Conservation (phyloP, 2,329 filamentous ascomycete genomes). For the Microsporum canis region DNA sequence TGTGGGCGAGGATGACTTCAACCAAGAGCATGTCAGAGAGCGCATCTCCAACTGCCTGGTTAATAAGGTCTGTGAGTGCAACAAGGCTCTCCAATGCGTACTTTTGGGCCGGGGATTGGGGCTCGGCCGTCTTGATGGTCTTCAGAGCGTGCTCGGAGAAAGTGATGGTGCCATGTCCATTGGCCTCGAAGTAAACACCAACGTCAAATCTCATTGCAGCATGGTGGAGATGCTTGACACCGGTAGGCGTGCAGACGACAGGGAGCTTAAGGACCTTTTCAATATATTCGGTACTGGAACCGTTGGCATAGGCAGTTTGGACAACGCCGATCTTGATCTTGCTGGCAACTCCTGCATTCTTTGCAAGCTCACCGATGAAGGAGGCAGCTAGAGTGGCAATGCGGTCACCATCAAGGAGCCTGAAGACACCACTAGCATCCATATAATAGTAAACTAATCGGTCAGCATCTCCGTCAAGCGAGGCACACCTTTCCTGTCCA, state of each 20-base stretch:
- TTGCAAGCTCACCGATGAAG: constrained; percentile 82
- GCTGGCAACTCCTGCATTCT: constrained; percentile 63
- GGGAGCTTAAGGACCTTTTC: constrained; percentile 77
- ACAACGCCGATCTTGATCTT: constrained; percentile 87
- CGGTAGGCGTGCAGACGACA: constrained; percentile 85
- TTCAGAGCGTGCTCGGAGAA: constrained; percentile 78
- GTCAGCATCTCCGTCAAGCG: constrained; percentile 90
- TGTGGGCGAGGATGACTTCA: constrained; percentile 91
- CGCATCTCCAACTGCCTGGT: constrained; percentile 94
- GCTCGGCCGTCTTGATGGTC: constrained; percentile 65
- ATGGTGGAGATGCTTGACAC: constrained; percentile 95
- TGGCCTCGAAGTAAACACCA: constrained; percentile 97
- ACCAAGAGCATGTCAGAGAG: constrained; percentile 93
- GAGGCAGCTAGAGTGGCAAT: constrained; percentile 90
- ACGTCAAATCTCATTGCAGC: constrained; percentile 92
- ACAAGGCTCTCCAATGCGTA: constrained; percentile 75
- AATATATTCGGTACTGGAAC: constrained; percentile 84
- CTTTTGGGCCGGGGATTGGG: constrained; percentile 83
- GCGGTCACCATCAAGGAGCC: constrained; percentile 88
- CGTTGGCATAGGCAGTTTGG: constrained; percentile 96
- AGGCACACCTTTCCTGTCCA: constrained; percentile 69
- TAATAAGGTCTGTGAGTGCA: constrained; percentile 82
- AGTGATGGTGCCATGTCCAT: constrained; percentile 91
- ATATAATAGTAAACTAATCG: constrained; percentile 91
- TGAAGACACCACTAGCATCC: constrained; percentile 71